Percentiles rank a stretch among this genome's conserved stretches.
Evolutionary conservation across 2,329 filamentous ascomycete species (phyloP).

Genomic region (Sporothrix pseudoabietina): DNA sequence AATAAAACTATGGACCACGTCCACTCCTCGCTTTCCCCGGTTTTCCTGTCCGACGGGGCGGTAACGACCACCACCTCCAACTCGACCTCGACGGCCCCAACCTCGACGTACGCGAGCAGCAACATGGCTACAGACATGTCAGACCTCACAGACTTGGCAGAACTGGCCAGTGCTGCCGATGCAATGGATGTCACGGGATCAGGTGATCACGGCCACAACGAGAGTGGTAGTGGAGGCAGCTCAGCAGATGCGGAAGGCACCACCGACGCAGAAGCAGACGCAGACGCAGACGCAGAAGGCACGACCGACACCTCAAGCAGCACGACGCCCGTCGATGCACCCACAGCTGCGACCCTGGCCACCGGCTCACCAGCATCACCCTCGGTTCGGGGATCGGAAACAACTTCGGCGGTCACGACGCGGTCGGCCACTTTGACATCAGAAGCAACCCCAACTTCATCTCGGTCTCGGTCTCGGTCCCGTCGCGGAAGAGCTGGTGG

Average conservation of each 20-base stretch:
- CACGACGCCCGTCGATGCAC: not conserved
- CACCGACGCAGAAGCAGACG: not conserved
- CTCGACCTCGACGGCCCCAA: not conserved
- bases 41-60: slow-evolving; percentile 2
- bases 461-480: not conserved
- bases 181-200: not conserved
- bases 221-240: not conserved
- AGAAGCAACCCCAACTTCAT: not conserved
- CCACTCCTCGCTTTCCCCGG: slow-evolving; percentile 2
- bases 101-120: not conserved
- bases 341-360: not conserved
- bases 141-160: not conserved
- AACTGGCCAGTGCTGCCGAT: not conserved
- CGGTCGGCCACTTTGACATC: not conserved
- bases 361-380: not conserved
- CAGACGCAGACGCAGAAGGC: slow-evolving; percentile 1
- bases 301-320: not conserved
- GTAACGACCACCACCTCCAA: not conserved
- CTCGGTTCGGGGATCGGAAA: not conserved
- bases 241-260: not conserved
- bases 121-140: not conserved
- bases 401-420: no score
- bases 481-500: not conserved
- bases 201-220: not conserved
- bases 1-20: slow-evolving; percentile 13